A percentile compares a stretch with the other conserved stretches of the same genome.
These are phyloP conservation scores for Aspergillus sp. DNA, from an alignment of 2,329 filamentous ascomycete species.

Conservation along the genomic window DNA sequence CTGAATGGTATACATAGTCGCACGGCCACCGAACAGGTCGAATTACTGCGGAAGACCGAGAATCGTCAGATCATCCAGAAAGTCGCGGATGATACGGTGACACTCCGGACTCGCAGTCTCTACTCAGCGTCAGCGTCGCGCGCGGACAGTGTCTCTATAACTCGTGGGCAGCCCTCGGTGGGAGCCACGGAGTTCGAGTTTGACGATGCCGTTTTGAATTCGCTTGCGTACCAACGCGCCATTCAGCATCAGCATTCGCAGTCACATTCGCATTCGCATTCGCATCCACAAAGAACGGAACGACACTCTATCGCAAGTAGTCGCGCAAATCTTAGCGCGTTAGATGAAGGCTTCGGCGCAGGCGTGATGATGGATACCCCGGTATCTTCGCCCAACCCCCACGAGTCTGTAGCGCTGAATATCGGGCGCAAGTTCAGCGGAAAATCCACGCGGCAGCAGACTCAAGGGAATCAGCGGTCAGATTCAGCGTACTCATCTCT, in stretches of 20 bases:
- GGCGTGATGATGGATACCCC: slow-evolving; percentile 11
- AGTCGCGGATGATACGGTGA: slow-evolving; percentile 31
- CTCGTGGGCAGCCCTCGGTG: slow-evolving; percentile 17
- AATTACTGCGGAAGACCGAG: slow-evolving; percentile 24
- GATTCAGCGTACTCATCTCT: slow-evolving; percentile 5
- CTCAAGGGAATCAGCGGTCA: slow-evolving; percentile 13
- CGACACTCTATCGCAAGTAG: slow-evolving; percentile 3
- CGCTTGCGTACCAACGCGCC: slow-evolving; percentile 18
- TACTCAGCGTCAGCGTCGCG: slow-evolving; percentile 17
- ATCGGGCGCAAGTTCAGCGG: slow-evolving; percentile 14
- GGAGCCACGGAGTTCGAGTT: slow-evolving; percentile 27
- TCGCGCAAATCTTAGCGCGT: slow-evolving; percentile 9
- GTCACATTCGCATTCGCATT: neutral
- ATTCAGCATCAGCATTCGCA: slow-evolving; percentile 9
- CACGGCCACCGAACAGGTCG: slow-evolving; percentile 27
- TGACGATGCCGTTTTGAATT: slow-evolving; percentile 20
- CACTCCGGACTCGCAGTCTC: slow-evolving; percentile 23
- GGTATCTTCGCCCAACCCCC: slow-evolving; percentile 5
- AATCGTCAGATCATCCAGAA: slow-evolving; percentile 28
- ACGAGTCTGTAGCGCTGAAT: slow-evolving; percentile 7
- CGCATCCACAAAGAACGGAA: slow-evolving; percentile 5
- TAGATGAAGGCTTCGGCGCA: slow-evolving; percentile 23
- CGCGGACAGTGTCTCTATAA: slow-evolving; percentile 17
- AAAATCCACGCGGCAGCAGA: slow-evolving; percentile 3
- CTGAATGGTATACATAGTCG: slow-evolving; percentile 14